phyloP scores from a whole-genome alignment of 495 filamentous ascomycete genomes.

The Neurospora sp. region DNA sequence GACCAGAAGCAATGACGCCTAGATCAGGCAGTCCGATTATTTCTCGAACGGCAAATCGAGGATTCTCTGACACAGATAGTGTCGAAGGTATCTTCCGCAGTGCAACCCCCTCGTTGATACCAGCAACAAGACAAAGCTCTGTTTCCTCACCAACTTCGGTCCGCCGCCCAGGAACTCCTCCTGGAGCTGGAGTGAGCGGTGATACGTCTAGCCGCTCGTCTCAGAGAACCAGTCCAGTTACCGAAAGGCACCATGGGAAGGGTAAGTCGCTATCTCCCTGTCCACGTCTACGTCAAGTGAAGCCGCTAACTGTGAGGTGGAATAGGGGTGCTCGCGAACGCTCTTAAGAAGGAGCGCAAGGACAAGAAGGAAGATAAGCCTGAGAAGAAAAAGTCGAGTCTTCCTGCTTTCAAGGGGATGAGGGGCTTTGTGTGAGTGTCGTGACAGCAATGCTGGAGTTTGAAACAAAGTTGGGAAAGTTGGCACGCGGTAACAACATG shows the following conservation, averaged over 20 bases:
- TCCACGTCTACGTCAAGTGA: conserved; percentile 1
- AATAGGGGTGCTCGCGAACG: conserved; percentile 47
- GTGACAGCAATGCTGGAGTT: not conserved
- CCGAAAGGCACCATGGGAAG: conserved; percentile 36
- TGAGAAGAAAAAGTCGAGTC: conserved; percentile 38
- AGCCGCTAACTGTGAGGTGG: conserved; percentile 19
- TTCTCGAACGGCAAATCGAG: conserved; percentile 10
- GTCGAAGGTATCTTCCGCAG: conserved; percentile 24
- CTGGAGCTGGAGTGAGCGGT: conserved; percentile 6
- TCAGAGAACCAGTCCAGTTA: conserved; percentile 29
- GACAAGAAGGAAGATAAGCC: conserved; percentile 39
- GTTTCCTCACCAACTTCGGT: not conserved
- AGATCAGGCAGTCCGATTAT: conserved; percentile 6
- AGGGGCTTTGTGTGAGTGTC: conserved; percentile 35
- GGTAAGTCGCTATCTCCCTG: conserved; percentile 26
- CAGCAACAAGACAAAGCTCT: not conserved
- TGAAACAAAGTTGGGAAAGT: not conserved
- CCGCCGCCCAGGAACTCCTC: conserved; percentile 21
- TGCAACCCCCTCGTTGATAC: conserved; percentile 27
- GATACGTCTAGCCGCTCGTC: conserved; percentile 3
- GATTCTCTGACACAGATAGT: conserved; percentile 26
- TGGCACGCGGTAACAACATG: not conserved
- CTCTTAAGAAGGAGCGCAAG: conserved; percentile 43
- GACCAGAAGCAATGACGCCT: not conserved
- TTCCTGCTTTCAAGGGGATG: conserved; percentile 39